A percentile compares a stretch with the other conserved stretches of the same genome.
Conservation (phyloP, 2,329 filamentous ascomycete genomes). For the Pseudogymnoascus destructans region DNA sequence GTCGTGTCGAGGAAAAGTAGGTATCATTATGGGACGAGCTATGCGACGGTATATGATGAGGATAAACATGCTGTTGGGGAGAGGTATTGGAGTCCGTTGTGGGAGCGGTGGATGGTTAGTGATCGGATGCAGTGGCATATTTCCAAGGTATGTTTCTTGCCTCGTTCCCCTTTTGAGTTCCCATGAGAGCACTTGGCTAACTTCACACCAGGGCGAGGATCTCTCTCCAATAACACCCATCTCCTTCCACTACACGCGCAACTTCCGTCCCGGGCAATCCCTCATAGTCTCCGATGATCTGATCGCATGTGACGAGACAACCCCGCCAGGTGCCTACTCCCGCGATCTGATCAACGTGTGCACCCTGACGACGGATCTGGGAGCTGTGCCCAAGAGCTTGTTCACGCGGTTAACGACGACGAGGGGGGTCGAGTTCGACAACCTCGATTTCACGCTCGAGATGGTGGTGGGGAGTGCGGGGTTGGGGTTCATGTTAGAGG, state of each 20-base stretch:
- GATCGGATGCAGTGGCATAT: slow-evolving; percentile 83
- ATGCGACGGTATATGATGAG: slow-evolving; percentile 70
- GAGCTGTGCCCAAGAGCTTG: slow-evolving; percentile 57
- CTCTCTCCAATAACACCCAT: slow-evolving; percentile 62
- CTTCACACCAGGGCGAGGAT: slow-evolving; percentile 46
- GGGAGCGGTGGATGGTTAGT: slow-evolving; percentile 73
- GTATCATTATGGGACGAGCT: slow-evolving; percentile 63
- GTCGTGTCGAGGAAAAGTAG: slow-evolving; percentile 61
- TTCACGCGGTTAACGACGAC: slow-evolving; percentile 70
- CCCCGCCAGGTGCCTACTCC: slow-evolving; percentile 46
- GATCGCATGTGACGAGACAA: slow-evolving; percentile 60
- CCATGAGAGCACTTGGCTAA: slow-evolving; percentile 9
- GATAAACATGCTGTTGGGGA: slow-evolving; percentile 59
- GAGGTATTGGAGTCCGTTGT: slow-evolving; percentile 66
- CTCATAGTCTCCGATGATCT: slow-evolving; percentile 69
- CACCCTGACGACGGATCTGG: slow-evolving; percentile 67
- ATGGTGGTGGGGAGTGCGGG: slow-evolving; percentile 73
- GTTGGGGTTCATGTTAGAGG: slow-evolving; percentile 63
- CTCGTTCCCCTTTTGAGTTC: not conserved
- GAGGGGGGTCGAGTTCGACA: slow-evolving; percentile 67
- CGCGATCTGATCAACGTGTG: slow-evolving; percentile 58
- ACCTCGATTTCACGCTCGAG: slow-evolving; percentile 68
- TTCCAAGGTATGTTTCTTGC: slow-evolving; percentile 44
- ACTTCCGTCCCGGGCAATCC: slow-evolving; percentile 65
- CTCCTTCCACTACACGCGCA: slow-evolving; percentile 75